Evolutionary conservation across 2,329 filamentous ascomycete species (phyloP), one percentile per base, ranked within the genome.

Genomic region (Fusarium tricinctum): DNA sequence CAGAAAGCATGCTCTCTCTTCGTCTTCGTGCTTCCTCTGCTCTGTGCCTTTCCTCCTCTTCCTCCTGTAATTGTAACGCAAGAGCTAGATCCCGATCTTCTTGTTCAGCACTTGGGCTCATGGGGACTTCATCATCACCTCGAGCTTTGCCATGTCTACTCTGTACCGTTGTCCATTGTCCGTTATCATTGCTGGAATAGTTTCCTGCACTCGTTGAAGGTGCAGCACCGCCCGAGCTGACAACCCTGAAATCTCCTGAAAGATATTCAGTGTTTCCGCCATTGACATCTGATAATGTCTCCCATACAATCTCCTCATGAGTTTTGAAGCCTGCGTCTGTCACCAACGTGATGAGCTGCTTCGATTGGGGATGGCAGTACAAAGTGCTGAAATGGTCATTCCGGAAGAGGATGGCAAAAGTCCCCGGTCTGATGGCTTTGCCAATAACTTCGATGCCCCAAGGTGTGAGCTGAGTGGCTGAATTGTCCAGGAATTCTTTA

Each of bases 301-400:
- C 96, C 96, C 96, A 99, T 0, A 99, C 93, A 14, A 99, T 89
- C 76, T 98, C 95, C 17, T 94, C 91, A 71, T 97, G 93, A 12
- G 85, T 87, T 13, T 91, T 90, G 75, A 97, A 99, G 1, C 96
- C 96, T 26, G 93, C 92, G 76, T 99, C 96, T 0, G 96, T 98
- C 15, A 99, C 94, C 5, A 99, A 82, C 0, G 92, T 93, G 67
- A 95, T 87, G 2, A 98, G 84, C 69, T 92, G 86, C 40, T 88
- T 84, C 1, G 90, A 93, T 44, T 89, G 83, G 0, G 95, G 93
- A 72, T 98, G 93, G 63, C 94, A 93, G 79, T 97, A 97, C 0
- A 99, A 79, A 0, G 95, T 98, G 42, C 93, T 94, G 75, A 99
- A 99, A 77, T 99, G 96, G 75, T 99, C 95, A 73, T 99, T 99